phyloP scores from a whole-genome alignment of 805 yeast genomes.

The Grigorovia yakushimaensis region DNA sequence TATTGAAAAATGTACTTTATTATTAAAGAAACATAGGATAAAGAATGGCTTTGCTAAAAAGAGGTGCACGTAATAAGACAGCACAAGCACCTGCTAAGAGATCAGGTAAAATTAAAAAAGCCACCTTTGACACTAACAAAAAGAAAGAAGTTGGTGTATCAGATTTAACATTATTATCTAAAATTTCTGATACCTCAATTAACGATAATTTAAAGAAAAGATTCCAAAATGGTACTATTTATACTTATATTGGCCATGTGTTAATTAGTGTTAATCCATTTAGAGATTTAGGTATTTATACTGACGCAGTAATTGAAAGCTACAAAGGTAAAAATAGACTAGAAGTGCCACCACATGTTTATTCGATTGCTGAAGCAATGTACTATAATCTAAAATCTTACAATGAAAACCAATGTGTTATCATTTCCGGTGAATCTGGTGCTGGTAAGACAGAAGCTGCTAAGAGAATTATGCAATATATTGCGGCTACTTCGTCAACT shows the following conservation, averaged over 20 bases:
- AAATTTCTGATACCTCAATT: constrained; percentile 84
- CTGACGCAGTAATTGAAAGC: constrained; percentile 60
- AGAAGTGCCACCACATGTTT: constrained; percentile 97
- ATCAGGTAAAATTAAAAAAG: constrained; percentile 59
- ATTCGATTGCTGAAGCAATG: constrained; percentile 95
- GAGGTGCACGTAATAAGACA: constrained; percentile 55
- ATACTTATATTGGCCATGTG: constrained; percentile 90
- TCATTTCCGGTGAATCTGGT: constrained; percentile 95
- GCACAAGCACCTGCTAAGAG: constrained; percentile 47
- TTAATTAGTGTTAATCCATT: constrained; percentile 94
- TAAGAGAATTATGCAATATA: constrained; percentile 93
- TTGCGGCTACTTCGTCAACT: constrained; percentile 64
- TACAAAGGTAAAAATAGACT: constrained; percentile 88
- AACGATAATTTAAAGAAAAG: constrained; percentile 85
- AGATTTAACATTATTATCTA: constrained; percentile 80
- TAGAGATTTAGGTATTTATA: constrained; percentile 90
- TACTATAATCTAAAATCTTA: constrained; percentile 91
- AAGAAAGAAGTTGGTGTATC: constrained; percentile 98
- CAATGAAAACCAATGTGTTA: constrained; percentile 92
- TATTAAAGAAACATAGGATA: neutral
- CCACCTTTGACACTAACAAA: constrained; percentile 77
- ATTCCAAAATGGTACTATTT: constrained; percentile 80
- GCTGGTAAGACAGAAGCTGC: constrained; percentile 99
- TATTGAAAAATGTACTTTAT: neutral
- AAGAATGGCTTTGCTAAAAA: constrained; percentile 65